Evolutionary conservation across 2,329 filamentous ascomycete genomes (phyloP).

Genomic region (Arthroderma sp.): DNA sequence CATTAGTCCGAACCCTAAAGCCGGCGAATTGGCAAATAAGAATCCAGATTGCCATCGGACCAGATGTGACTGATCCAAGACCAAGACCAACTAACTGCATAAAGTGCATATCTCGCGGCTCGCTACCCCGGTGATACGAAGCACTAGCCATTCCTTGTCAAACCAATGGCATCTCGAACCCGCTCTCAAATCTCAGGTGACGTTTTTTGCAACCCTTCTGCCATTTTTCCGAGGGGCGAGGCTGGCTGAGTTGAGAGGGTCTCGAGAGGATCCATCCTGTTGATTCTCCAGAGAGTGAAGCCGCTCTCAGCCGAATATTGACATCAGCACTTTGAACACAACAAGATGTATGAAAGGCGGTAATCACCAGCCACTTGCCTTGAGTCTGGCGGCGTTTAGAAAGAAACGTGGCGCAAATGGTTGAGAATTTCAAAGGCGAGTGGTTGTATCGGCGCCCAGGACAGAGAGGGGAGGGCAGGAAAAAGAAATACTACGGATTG

Average conservation of each 20-base stretch:
- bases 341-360: too few relatives aligned
- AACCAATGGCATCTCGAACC: conserved; percentile 1
- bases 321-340: too few relatives aligned
- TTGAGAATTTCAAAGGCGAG: too few relatives aligned
- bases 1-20: not conserved
- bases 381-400: too few relatives aligned
- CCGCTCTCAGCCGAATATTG: not conserved
- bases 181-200: not conserved
- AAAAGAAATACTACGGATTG: too few relatives aligned
- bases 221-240: too few relatives aligned
- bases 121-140: conserved; percentile 3
- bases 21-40: not conserved
- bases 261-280: not conserved
- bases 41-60: not conserved
- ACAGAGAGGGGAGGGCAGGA: too few relatives aligned
- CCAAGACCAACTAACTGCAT: not conserved
- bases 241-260: not conserved
- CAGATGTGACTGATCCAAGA: too few relatives aligned
- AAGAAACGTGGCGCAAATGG: too few relatives aligned
- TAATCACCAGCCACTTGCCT: too few relatives aligned
- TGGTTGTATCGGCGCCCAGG: too few relatives aligned
- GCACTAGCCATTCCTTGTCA: conserved; percentile 2
- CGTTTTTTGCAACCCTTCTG: not conserved
- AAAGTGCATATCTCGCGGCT: conserved; percentile 1
- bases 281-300: not conserved